Conservation (phyloP, 2,329 filamentous ascomycete species). For the Fusarium tanahbumbuense region DNA sequence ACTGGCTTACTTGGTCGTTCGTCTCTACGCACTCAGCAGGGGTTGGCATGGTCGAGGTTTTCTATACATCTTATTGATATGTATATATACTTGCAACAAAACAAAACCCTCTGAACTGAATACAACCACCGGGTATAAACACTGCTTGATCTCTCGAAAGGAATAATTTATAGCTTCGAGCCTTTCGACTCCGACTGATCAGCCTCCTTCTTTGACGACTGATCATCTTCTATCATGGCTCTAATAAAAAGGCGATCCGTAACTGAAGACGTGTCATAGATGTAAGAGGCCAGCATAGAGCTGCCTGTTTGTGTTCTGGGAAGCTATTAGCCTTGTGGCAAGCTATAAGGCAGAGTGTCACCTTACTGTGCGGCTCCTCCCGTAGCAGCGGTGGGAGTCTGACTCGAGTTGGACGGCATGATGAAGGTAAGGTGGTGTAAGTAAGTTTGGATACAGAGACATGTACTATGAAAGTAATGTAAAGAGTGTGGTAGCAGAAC, state of each 20-base stretch:
- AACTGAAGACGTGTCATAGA: slow-evolving; percentile 15
- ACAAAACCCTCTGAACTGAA: background rate
- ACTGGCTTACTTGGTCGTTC: background rate
- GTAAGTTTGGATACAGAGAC: background rate
- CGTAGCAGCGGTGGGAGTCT: background rate
- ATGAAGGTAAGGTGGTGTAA: background rate
- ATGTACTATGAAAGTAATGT: background rate
- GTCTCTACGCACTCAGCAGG: background rate
- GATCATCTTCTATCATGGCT: background rate
- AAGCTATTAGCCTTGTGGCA: background rate
- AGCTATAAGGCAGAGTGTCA: background rate
- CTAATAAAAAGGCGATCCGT: slow-evolving; percentile 13
- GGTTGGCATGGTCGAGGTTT: background rate
- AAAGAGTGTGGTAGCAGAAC: background rate
- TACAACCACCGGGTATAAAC: background rate
- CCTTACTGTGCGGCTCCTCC: slow-evolving; percentile 5
- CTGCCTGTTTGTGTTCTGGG: background rate
- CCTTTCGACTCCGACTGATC: background rate
- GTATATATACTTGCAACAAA: background rate
- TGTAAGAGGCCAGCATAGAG: slow-evolving; percentile 1
- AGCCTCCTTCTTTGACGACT: background rate
- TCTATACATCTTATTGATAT: background rate
- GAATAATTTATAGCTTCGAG: slow-evolving; percentile 4
- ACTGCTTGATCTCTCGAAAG: background rate
- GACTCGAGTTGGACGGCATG: slow-evolving; percentile 16